A percentile compares a stretch with the other conserved stretches of the same genome.
Conservation (phyloP, 345 rosid species). For the Hypericum androsaemum region DNA sequence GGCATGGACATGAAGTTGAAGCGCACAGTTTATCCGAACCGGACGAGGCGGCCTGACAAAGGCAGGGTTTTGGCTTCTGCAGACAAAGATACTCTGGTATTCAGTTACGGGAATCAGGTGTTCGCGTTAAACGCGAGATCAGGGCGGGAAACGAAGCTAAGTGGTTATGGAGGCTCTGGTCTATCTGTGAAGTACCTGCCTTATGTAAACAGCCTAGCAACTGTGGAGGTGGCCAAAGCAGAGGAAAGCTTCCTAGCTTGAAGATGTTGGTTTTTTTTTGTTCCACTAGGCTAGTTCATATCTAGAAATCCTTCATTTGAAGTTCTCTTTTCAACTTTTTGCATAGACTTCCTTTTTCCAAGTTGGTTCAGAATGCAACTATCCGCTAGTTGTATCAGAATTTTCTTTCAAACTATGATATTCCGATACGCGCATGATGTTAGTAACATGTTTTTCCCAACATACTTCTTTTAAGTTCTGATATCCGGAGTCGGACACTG, state of each 20-base stretch:
- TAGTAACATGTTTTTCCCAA: too few relatives aligned
- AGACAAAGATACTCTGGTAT: constrained; percentile 15
- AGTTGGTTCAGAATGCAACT: too few relatives aligned
- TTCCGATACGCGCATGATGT: too few relatives aligned
- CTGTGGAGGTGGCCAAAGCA: neutral
- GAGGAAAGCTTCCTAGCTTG: neutral
- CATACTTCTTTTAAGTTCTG: too few relatives aligned
- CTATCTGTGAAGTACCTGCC: constrained; percentile 21
- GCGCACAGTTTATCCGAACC: constrained; percentile 10
- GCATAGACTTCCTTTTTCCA: too few relatives aligned
- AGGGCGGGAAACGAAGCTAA: constrained; percentile 2
- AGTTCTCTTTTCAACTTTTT: too few relatives aligned
- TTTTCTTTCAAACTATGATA: too few relatives aligned
- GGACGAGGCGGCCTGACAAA: neutral
- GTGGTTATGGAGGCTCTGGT: neutral
- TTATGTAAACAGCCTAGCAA: constrained; percentile 29
- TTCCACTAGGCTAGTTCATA: neutral
- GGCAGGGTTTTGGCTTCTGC: constrained; percentile 21
- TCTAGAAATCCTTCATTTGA: too few relatives aligned
- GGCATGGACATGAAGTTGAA: constrained; percentile 22
- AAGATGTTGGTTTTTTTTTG: neutral
- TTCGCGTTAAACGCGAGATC: constrained; percentile 14
- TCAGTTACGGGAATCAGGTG: constrained; percentile 10
- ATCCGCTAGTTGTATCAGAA: too few relatives aligned
- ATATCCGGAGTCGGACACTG: too few relatives aligned